Evolutionary conservation across 306 rosid genomes (phyloP).

Genomic region (Coriaria nepalensis): DNA sequence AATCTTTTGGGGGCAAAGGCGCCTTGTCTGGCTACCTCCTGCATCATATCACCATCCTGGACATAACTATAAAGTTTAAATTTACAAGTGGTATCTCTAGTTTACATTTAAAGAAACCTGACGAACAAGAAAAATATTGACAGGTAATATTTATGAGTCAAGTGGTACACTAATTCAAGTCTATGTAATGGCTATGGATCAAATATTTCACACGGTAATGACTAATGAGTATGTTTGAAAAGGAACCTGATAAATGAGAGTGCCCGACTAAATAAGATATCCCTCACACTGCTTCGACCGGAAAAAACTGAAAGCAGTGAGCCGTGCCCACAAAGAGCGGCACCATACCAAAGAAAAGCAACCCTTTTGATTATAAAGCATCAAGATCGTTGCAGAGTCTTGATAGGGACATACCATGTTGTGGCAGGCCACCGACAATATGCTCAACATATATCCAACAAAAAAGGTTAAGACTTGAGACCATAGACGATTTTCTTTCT

Average conservation of each 20-base stretch:
- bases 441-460: conserved; percentile 15
- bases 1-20: too few relatives aligned
- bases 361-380: too few relatives aligned
- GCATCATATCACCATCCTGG: too few relatives aligned
- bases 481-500: conserved; percentile 20
- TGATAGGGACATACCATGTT: conserved; percentile 27
- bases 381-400: too few relatives aligned
- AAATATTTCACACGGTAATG: conserved; percentile 11
- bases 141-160: conserved; percentile 11
- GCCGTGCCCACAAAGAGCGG: conserved; percentile 22
- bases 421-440: conserved; percentile 22
- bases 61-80: too few relatives aligned
- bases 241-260: conserved; percentile 31
- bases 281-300: conserved; percentile 30
- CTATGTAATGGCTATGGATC: conserved; percentile 14
- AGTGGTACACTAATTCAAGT: conserved; percentile 20
- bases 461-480: conserved; percentile 12
- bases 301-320: conserved; percentile 21
- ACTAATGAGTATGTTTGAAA: conserved; percentile 15
- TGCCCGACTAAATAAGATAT: conserved; percentile 23
- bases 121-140: conserved; percentile 10
- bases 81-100: not conserved
- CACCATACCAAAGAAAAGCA: too few relatives aligned
- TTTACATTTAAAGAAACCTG: conserved; percentile 15
- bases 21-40: too few relatives aligned